These are phyloP conservation scores for Datura wrightii DNA, from an alignment of 257 asterid genomes.

Conservation along the genomic window DNA sequence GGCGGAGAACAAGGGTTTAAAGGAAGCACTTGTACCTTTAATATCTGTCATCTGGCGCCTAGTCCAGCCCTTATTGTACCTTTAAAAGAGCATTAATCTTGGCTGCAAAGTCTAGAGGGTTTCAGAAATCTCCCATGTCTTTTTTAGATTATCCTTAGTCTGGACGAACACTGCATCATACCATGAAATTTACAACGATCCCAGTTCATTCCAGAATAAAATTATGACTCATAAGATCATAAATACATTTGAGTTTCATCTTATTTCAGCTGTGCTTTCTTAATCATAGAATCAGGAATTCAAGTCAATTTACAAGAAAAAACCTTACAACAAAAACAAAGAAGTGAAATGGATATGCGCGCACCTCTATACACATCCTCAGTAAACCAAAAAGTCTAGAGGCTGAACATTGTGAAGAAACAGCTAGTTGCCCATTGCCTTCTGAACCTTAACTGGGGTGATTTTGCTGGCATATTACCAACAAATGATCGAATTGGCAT, in stretches of 20 bases:
- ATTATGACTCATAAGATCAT: not conserved
- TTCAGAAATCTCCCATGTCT: no score
- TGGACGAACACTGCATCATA: not conserved
- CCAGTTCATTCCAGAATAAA: constrained; percentile 5
- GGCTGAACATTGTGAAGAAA: not conserved
- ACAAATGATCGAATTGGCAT: not conserved
- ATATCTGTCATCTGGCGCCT: not conserved
- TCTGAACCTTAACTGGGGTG: not conserved
- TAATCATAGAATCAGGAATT: not conserved
- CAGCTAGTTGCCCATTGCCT: not conserved
- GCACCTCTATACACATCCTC: constrained; percentile 6
- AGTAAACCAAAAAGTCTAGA: constrained; percentile 14
- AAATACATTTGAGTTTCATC: not conserved
- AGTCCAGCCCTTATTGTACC: not conserved
- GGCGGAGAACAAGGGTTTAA: not conserved
- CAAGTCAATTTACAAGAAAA: not conserved
- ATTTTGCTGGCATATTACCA: no score
- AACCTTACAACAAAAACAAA: not conserved
- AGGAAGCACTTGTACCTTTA: not conserved
- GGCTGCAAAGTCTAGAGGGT: not conserved
- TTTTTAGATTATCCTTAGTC: not conserved
- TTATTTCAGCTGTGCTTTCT: constrained; percentile 3
- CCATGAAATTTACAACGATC: not conserved
- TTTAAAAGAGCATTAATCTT: not conserved
- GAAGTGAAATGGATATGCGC: not conserved